phyloP scores from a whole-genome alignment of 495 filamentous ascomycete species.

The Annulohypoxylon bovei region DNA sequence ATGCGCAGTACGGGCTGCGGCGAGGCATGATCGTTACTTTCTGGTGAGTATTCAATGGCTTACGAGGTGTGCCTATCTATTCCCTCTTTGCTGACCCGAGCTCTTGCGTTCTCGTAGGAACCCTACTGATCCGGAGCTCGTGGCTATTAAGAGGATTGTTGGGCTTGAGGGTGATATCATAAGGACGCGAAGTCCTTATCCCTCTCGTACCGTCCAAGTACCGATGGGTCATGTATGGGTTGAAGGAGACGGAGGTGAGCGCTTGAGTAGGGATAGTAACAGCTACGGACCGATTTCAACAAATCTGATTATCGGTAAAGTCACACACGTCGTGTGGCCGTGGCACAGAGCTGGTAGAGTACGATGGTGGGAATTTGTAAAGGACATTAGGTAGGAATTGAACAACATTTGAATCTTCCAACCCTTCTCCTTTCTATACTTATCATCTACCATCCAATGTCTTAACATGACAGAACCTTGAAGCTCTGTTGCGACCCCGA shows the following conservation, averaged over 20 bases:
- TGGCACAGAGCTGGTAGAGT: conserved; percentile 61
- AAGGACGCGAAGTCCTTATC: conserved; percentile 68
- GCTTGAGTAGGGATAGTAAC: conserved; percentile 76
- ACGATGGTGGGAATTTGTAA: conserved; percentile 59
- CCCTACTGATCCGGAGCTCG: conserved; percentile 66
- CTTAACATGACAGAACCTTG: too few relatives aligned
- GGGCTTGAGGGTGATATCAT: conserved; percentile 76
- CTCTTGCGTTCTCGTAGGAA: conserved; percentile 57
- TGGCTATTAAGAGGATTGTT: conserved; percentile 74
- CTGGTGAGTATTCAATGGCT: conserved; percentile 50
- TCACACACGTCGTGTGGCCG: conserved; percentile 72
- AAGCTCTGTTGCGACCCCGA: neutral
- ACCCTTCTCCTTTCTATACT: neutral
- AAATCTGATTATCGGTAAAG: conserved; percentile 69
- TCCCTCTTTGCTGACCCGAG: conserved; percentile 12
- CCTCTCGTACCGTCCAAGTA: conserved; percentile 64
- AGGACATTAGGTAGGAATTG: conserved; percentile 32
- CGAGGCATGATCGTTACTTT: conserved; percentile 66
- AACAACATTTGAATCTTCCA: neutral
- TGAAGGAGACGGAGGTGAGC: conserved; percentile 71
- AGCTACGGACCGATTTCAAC: conserved; percentile 73
- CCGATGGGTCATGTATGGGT: conserved; percentile 82
- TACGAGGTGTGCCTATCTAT: neutral
- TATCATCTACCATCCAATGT: too few relatives aligned
- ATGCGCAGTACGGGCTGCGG: conserved; percentile 54